A percentile compares a stretch with the other conserved stretches of the same genome.
Conservation (phyloP, 2,329 filamentous ascomycete species). For the Leptosphaerulina australis region DNA sequence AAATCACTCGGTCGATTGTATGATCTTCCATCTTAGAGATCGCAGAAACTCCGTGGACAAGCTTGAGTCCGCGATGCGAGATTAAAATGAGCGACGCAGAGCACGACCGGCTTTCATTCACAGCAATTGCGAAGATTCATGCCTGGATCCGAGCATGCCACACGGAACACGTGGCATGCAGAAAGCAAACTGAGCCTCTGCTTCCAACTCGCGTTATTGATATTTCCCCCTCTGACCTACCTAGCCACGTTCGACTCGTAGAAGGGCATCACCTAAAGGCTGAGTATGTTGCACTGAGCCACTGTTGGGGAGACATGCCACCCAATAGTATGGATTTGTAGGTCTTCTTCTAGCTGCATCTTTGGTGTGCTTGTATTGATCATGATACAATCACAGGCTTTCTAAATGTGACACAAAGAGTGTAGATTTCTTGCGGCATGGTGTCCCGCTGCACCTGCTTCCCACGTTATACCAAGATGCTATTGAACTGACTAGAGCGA, state of each 20-base stretch:
- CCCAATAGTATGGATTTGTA: conserved; percentile 8
- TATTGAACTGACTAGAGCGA: conserved; percentile 6
- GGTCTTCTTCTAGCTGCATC: neutral
- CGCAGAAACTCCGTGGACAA: too few species aligned
- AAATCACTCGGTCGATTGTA: neutral
- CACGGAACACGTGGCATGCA: neutral
- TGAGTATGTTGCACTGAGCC: conserved; percentile 16
- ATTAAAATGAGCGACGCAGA: conserved; percentile 9
- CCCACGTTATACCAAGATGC: conserved; percentile 14
- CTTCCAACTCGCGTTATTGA: conserved; percentile 8
- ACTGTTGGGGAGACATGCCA: conserved; percentile 21
- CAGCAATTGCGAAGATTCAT: neutral
- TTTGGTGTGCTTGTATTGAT: neutral
- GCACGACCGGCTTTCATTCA: conserved; percentile 2
- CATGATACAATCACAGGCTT: neutral
- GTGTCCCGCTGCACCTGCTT: neutral
- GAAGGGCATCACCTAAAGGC: neutral
- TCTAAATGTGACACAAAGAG: conserved; percentile 10
- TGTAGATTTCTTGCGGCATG: conserved; percentile 2
- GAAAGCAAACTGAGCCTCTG: neutral
- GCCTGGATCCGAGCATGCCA: conserved; percentile 6
- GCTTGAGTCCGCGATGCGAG: neutral
- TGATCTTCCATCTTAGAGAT: too few species aligned
- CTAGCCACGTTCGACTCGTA: neutral
- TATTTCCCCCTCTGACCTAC: neutral